Evolutionary conservation across 371 early-diverging fungal species (phyloP).

Genomic region (Funneliformis caledonium): DNA sequence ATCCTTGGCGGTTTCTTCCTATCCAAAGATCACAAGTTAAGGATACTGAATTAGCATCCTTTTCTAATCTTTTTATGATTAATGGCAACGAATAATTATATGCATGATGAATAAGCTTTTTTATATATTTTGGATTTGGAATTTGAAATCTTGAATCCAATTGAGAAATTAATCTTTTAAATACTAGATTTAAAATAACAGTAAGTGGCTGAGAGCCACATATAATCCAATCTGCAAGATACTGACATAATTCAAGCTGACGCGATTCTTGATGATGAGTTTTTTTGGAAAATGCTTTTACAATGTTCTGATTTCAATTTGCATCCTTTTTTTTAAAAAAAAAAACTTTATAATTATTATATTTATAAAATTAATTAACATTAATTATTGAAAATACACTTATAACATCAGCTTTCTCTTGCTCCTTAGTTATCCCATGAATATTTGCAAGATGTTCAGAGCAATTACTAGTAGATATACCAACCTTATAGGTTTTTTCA

Average conservation of each 20-base stretch:
- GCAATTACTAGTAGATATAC: neutral
- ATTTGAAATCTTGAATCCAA: neutral
- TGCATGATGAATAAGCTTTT: neutral
- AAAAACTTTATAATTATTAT: too few species aligned
- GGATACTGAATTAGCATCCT: neutral
- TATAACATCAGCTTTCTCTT: neutral
- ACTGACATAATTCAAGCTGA: neutral
- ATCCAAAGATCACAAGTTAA: neutral
- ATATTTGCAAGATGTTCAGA: neutral
- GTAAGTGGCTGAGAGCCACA: neutral
- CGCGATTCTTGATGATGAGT: neutral
- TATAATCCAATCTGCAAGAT: constrained; percentile 13
- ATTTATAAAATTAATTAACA: too few species aligned
- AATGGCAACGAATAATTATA: neutral
- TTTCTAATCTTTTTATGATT: neutral
- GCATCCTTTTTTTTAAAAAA: too few species aligned
- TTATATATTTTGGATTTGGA: neutral
- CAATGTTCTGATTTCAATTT: too few species aligned
- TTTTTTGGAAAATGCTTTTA: too few species aligned
- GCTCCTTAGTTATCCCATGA: neutral
- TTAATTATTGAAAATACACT: too few species aligned
- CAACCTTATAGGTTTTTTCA: neutral
- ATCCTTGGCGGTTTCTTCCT: neutral
- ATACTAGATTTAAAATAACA: neutral
- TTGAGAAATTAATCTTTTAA: neutral